These are phyloP conservation scores for Stenocarpella maydis DNA, from an alignment of 2,329 filamentous ascomycete genomes.

Conservation along the genomic window DNA sequence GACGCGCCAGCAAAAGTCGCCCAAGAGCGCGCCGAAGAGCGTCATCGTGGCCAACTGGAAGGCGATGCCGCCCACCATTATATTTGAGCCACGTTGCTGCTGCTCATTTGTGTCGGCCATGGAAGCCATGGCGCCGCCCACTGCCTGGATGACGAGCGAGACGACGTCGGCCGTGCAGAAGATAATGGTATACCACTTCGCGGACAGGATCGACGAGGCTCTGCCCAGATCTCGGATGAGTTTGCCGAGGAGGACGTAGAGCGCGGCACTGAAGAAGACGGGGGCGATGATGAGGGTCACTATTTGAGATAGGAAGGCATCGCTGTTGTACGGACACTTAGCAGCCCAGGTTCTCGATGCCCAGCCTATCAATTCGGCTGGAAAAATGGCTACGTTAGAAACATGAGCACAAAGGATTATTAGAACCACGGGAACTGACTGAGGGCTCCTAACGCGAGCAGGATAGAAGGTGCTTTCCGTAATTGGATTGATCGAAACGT, in stretches of 20 bases:
- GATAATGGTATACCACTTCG: constrained; percentile 55
- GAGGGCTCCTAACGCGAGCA: constrained; percentile 40
- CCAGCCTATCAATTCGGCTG: constrained; percentile 57
- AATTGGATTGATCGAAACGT: constrained; percentile 36
- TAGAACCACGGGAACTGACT: constrained; percentile 35
- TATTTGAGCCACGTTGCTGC: constrained; percentile 48
- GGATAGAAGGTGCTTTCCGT: constrained; percentile 38
- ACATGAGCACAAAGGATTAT: not conserved
- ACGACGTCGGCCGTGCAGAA: constrained; percentile 56
- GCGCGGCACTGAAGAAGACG: constrained; percentile 59
- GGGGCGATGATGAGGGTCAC: constrained; percentile 54
- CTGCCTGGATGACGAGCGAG: constrained; percentile 56
- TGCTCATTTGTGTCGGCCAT: constrained; percentile 46
- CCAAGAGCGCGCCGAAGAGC: constrained; percentile 51
- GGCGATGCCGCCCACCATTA: constrained; percentile 59
- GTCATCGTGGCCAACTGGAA: constrained; percentile 60
- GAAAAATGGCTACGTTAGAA: not conserved
- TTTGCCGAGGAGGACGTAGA: constrained; percentile 57
- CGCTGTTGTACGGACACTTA: constrained; percentile 56
- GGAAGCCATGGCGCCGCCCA: constrained; percentile 57
- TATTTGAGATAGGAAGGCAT: constrained; percentile 60
- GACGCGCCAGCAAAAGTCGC: constrained; percentile 49
- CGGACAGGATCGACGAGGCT: constrained; percentile 51
- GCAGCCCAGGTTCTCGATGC: constrained; percentile 56
- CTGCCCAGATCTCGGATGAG: constrained; percentile 55